Evolutionary conservation across 176 grass and related monocot genomes (phyloP).

Genomic region (Neostapfia colusana): DNA sequence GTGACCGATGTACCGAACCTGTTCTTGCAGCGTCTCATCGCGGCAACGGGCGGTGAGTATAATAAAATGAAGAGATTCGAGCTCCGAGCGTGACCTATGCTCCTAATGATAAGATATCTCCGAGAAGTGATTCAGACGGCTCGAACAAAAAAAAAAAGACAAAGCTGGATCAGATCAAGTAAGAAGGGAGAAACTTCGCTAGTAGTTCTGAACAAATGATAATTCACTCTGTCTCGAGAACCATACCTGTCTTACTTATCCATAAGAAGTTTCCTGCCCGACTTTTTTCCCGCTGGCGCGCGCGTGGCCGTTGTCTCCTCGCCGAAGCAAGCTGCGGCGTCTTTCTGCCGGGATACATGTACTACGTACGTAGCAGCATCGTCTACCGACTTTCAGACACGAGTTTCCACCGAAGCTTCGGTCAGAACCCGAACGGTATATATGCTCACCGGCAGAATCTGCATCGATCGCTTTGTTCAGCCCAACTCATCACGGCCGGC

Average conservation of each 20-base stretch:
- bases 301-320: background rate
- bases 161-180: background rate
- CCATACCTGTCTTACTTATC: background rate
- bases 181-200: background rate
- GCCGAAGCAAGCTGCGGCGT: background rate
- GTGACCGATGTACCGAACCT: background rate
- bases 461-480: background rate
- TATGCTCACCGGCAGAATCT: background rate
- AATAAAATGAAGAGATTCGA: background rate
- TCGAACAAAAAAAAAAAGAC: background rate
- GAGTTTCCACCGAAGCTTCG: conserved; percentile 37
- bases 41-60: background rate
- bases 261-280: conserved; percentile 29
- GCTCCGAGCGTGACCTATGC: background rate
- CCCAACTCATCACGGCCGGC: background rate
- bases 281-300: background rate
- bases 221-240: background rate
- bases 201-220: background rate
- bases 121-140: background rate
- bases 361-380: background rate
- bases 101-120: no score
- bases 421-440: conserved; percentile 1
- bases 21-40: background rate
- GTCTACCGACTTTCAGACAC: background rate
- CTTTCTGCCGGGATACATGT: background rate